phyloP scores from a whole-genome alignment of 768 basidiomycete species.

The Mycena maculata region DNA sequence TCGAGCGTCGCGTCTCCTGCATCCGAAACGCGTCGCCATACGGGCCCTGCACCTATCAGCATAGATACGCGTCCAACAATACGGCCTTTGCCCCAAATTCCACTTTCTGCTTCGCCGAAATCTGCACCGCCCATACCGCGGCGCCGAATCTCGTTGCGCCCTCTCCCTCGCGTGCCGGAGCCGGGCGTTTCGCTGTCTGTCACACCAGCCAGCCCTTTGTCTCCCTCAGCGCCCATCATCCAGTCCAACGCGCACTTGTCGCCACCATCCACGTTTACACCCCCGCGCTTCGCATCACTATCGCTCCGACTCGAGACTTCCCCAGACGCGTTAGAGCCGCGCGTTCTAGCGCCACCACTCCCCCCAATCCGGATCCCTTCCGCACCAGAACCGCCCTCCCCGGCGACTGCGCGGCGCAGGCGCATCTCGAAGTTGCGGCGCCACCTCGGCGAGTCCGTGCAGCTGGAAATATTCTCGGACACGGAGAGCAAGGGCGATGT shows the following conservation, averaged over 20 bases:
- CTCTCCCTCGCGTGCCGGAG: conserved; percentile 29
- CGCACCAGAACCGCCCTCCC: conserved; percentile 39
- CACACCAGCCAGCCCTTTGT: conserved; percentile 16
- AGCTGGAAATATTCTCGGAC: conserved; percentile 35
- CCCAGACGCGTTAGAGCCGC: conserved; percentile 21
- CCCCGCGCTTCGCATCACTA: conserved; percentile 24
- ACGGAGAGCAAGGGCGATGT: neutral
- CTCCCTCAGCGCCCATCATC: neutral
- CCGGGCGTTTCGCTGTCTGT: conserved; percentile 8
- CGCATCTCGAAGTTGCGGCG: conserved; percentile 48
- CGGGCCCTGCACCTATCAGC: neutral
- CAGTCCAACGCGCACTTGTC: conserved; percentile 5
- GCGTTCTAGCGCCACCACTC: conserved; percentile 5
- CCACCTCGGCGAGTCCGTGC: conserved; percentile 47
- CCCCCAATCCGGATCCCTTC: conserved; percentile 6
- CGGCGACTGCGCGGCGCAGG: conserved; percentile 42
- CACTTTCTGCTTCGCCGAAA: neutral
- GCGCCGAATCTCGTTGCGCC: conserved; percentile 25
- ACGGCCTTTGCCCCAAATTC: conserved; percentile 30
- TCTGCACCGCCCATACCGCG: conserved; percentile 20
- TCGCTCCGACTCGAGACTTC: conserved; percentile 32
- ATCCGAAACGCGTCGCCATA: neutral
- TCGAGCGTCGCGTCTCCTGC: conserved; percentile 13
- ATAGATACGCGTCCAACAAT: conserved; percentile 26
- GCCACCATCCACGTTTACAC: neutral